A percentile compares a stretch with the other conserved stretches of the same genome.
These are phyloP conservation scores for Fusarium sp. DNA, from an alignment of 2,329 filamentous ascomycete species.

Conservation along the genomic window DNA sequence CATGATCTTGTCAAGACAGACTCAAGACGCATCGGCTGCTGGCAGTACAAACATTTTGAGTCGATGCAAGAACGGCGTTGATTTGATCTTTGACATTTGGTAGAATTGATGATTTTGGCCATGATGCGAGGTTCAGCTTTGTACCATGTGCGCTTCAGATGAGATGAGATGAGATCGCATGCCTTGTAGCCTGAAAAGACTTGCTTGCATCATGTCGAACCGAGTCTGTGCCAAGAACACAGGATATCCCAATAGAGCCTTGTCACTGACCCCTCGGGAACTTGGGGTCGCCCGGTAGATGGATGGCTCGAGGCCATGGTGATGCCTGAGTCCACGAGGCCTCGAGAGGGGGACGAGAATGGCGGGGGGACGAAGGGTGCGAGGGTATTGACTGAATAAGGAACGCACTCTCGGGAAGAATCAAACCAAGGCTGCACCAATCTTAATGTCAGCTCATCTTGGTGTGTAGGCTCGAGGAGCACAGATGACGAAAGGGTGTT, in stretches of 20 bases:
- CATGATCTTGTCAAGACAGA: not conserved
- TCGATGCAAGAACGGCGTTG: not conserved
- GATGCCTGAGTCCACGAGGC: not conserved
- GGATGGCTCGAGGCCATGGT: not conserved
- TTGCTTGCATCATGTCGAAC: not conserved
- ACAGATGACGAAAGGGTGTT: constrained; percentile 1
- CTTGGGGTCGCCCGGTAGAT: not conserved
- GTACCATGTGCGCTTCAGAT: not conserved
- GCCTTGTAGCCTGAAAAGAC: not conserved
- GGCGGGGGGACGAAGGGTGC: not conserved
- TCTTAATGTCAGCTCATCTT: not conserved
- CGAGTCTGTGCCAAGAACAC: not conserved
- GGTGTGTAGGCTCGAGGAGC: not conserved
- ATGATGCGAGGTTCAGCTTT: constrained; percentile 1
- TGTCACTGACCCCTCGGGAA: not conserved
- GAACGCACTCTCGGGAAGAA: not conserved
- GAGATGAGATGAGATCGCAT: not conserved
- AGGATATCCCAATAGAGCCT: constrained; percentile 1
- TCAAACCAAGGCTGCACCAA: not conserved
- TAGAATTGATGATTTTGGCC: constrained; percentile 5
- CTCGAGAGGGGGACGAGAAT: not conserved
- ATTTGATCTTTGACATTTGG: not conserved
- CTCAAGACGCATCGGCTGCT: not conserved
- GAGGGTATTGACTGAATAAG: not conserved
- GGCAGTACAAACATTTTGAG: not conserved